Percentiles rank a stretch among this genome's conserved stretches.
These are phyloP conservation scores for Ambispora gerdemannii DNA, from an alignment of 192 early-diverging fungal genomes.

Conservation along the genomic window DNA sequence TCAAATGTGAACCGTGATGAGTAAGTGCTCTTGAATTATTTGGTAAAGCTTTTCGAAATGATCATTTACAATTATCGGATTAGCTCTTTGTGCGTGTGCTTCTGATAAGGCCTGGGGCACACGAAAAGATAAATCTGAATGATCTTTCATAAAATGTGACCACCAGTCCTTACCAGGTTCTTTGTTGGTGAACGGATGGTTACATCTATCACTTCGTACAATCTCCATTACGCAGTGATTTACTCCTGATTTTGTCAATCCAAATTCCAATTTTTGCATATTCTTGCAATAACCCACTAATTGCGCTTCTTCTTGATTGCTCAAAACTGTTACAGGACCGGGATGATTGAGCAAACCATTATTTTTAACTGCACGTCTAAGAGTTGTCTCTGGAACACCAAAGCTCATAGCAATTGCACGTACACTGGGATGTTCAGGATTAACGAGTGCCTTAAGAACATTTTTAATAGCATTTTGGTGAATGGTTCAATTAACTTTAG, in stretches of 20 bases:
- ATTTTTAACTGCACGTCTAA: constrained; percentile 22
- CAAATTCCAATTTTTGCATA: constrained; percentile 17
- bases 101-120: constrained; percentile 15
- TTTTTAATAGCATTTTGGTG: too few species aligned
- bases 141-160: too few species aligned
- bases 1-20: neutral
- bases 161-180: constrained; percentile 8
- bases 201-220: neutral
- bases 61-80: neutral
- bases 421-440: constrained; percentile 10
- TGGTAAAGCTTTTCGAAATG: neutral
- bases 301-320: constrained; percentile 11
- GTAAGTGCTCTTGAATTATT: neutral
- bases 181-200: constrained; percentile 6
- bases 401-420: constrained; percentile 8
- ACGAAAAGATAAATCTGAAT: too few species aligned
- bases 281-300: constrained; percentile 22
- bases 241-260: constrained; percentile 18
- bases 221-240: constrained; percentile 21
- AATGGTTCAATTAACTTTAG: too few species aligned
- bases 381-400: neutral
- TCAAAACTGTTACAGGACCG: constrained; percentile 5
- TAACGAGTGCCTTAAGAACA: constrained; percentile 8
- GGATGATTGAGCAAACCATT: constrained; percentile 7
- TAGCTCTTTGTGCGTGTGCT: neutral